phyloP scores from a whole-genome alignment of 176 grass and related monocot genomes.

The Juncus inflexus region DNA sequence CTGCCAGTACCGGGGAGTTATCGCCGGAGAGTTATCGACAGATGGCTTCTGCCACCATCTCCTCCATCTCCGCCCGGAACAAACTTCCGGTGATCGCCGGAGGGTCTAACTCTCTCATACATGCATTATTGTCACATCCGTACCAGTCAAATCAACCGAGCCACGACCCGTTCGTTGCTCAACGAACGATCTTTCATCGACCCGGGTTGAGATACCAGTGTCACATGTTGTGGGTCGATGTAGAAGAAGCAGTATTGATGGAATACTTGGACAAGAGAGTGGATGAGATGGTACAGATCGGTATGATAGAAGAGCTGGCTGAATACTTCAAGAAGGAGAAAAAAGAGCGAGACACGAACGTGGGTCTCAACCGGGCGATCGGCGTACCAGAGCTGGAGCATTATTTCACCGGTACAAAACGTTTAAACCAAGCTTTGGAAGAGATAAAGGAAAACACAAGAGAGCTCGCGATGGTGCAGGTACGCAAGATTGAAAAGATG shows the following conservation, averaged over 20 bases:
- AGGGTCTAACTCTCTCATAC: slow-evolving; percentile 87
- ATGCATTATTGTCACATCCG: slow-evolving; percentile 45
- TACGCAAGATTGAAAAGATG: slow-evolving; percentile 65
- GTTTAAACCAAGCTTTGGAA: slow-evolving; percentile 38
- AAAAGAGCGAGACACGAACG: slow-evolving; percentile 43
- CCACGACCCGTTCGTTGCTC: slow-evolving; percentile 41
- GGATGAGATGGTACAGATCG: slow-evolving; percentile 73
- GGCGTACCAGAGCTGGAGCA: slow-evolving; percentile 66
- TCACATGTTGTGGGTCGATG: slow-evolving; percentile 85
- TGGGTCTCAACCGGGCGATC: slow-evolving; percentile 68
- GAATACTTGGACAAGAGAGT: slow-evolving; percentile 73
- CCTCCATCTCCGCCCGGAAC: slow-evolving; percentile 33
- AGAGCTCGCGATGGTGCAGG: slow-evolving; percentile 59
- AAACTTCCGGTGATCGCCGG: slow-evolving; percentile 66
- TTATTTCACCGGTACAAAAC: slow-evolving; percentile 41
- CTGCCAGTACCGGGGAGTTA: slow-evolving; percentile 41
- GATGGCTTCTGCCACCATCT: slow-evolving; percentile 30
- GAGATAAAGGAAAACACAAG: slow-evolving; percentile 85
- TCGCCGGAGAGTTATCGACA: slow-evolving; percentile 26
- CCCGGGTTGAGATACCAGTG: slow-evolving; percentile 53
- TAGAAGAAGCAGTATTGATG: slow-evolving; percentile 45
- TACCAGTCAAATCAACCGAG: slow-evolving; percentile 11
- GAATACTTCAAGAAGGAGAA: slow-evolving; percentile 59
- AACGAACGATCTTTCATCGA: slow-evolving; percentile 11
- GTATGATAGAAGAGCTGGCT: slow-evolving; percentile 70